Conservation (phyloP, 495 filamentous ascomycete genomes). For the Neurospora hispaniola region DNA sequence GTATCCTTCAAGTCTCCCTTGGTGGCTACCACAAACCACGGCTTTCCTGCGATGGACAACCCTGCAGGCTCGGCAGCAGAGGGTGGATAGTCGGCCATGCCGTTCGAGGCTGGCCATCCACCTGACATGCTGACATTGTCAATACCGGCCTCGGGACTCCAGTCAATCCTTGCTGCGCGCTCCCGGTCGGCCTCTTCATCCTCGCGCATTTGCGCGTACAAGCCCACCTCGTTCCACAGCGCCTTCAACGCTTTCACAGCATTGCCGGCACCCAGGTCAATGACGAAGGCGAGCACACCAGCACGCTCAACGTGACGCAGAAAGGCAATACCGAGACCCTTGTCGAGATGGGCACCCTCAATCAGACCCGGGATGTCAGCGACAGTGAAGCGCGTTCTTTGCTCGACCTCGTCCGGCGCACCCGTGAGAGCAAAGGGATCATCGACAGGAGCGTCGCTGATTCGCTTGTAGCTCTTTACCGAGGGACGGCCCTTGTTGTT, state of each 20-base stretch:
- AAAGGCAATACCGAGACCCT: conserved; percentile 84
- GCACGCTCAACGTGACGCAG: conserved; percentile 91
- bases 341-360: conserved; percentile 81
- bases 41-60: conserved; percentile 70
- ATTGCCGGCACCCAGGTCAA: conserved; percentile 74
- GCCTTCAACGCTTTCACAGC: conserved; percentile 65
- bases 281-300: conserved; percentile 81
- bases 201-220: conserved; percentile 68
- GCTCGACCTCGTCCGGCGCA: conserved; percentile 28
- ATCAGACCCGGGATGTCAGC: conserved; percentile 94
- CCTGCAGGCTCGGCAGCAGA: conserved; percentile 15
- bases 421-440: conserved; percentile 20
- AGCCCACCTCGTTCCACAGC: conserved; percentile 80
- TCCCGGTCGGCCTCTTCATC: conserved; percentile 47
- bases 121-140: conserved; percentile 6
- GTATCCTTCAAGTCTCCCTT: conserved; percentile 82
- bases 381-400: conserved; percentile 73
- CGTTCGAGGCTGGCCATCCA: conserved; percentile 17
- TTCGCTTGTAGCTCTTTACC: conserved; percentile 19
- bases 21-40: conserved; percentile 95
- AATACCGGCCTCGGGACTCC: conserved; percentile 22
- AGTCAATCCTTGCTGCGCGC: conserved; percentile 29
- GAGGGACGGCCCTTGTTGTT: conserved; percentile 56
- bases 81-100: conserved; percentile 25
- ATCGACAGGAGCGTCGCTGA: conserved; percentile 20